A percentile compares a stretch with the other conserved stretches of the same genome.
Conservation (phyloP, 192 early-diverging fungal genomes). For the Backusella liffmaniae region DNA sequence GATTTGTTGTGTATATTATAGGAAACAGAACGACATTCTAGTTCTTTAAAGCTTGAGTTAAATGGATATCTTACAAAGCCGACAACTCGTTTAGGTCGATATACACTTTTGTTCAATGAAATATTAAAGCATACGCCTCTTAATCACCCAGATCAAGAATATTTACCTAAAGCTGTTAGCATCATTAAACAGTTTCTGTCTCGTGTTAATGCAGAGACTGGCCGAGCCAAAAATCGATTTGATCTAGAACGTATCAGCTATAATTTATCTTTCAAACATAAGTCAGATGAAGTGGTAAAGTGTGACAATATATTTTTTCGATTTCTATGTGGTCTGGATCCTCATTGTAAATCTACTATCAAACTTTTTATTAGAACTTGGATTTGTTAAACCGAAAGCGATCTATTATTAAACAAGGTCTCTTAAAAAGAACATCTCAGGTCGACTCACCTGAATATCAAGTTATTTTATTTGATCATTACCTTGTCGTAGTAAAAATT, state of each 20-base stretch:
- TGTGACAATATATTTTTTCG: not conserved
- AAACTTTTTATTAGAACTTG: constrained; percentile 59
- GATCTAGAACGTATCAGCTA: constrained; percentile 76
- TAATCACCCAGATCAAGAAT: constrained; percentile 71
- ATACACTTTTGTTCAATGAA: constrained; percentile 78
- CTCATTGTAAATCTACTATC: constrained; percentile 25
- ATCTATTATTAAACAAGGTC: constrained; percentile 75
- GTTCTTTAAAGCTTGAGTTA: constrained; percentile 77
- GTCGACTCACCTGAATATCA: constrained; percentile 65
- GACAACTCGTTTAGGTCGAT: constrained; percentile 84
- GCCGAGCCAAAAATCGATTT: constrained; percentile 84
- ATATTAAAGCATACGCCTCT: constrained; percentile 79
- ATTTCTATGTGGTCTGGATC: not conserved
- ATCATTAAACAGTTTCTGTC: constrained; percentile 75
- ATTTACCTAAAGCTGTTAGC: constrained; percentile 68
- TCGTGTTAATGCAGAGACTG: constrained; percentile 85
- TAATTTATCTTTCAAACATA: constrained; percentile 57
- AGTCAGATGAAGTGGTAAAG: constrained; percentile 29
- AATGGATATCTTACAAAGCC: constrained; percentile 89
- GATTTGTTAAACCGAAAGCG: constrained; percentile 72
- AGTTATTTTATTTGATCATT: constrained; percentile 89
- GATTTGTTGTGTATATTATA: constrained; percentile 27
- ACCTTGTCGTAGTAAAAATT: constrained; percentile 70
- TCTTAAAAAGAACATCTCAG: constrained; percentile 59
- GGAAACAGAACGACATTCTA: constrained; percentile 70